phyloP scores from a whole-genome alignment of 306 rosid genomes.

The Pterocarpus macrocarpus region DNA sequence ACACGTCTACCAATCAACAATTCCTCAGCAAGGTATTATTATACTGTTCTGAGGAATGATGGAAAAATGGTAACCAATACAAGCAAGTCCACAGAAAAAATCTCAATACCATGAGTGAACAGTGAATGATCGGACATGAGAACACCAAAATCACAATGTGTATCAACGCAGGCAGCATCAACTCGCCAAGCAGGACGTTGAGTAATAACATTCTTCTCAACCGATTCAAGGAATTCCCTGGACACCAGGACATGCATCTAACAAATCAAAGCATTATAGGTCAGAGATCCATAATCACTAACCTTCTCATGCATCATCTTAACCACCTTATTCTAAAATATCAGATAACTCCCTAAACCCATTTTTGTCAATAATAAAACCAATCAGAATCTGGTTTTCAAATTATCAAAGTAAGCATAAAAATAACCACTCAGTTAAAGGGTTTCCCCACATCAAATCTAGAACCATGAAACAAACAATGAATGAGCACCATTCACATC shows the following conservation, averaged over 20 bases:
- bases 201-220: slow-evolving; percentile 61
- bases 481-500: neutral
- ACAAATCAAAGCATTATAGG: slow-evolving; percentile 39
- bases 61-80: neutral
- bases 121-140: slow-evolving; percentile 89
- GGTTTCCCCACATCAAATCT: neutral
- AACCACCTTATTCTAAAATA: neutral
- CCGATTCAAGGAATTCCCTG: slow-evolving; percentile 72
- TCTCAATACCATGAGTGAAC: slow-evolving; percentile 68
- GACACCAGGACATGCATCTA: slow-evolving; percentile 70
- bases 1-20: neutral
- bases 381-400: neutral
- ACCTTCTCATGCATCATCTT: neutral
- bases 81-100: slow-evolving; percentile 33
- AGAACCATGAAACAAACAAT: neutral
- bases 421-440: slow-evolving; percentile 20
- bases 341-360: neutral
- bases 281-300: slow-evolving; percentile 40
- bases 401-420: slow-evolving; percentile 19
- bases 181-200: slow-evolving; percentile 87
- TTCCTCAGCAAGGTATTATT: slow-evolving; percentile 22
- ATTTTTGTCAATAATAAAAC: neutral
- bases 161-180: slow-evolving; percentile 71
- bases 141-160: slow-evolving; percentile 66
- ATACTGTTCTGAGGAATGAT: neutral